Conservation (phyloP, 768 basidiomycete species). For the Porpolomopsis calyptriformis region DNA sequence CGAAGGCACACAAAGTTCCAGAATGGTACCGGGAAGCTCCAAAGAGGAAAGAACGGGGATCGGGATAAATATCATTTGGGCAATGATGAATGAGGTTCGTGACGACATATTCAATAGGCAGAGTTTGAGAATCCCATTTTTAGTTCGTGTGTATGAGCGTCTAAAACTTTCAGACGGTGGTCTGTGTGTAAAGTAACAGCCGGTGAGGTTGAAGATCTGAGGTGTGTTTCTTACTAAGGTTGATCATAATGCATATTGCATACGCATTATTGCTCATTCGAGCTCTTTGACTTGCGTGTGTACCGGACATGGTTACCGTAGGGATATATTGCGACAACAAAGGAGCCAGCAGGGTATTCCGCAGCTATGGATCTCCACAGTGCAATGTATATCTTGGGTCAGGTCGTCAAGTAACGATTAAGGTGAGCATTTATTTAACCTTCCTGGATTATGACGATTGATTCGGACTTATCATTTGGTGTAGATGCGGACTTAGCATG, state of each 20-base stretch:
- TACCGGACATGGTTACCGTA: no score
- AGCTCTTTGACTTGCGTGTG: no score
- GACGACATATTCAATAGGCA: neutral
- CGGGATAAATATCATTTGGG: neutral
- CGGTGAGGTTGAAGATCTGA: no score
- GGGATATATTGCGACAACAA: no score
- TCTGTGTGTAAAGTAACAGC: no score
- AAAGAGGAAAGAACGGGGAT: constrained; percentile 30
- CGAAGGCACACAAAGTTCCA: constrained; percentile 61
- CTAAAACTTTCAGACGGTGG: no score
- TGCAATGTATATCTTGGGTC: no score
- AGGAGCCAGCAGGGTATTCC: no score
- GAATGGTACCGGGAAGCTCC: constrained; percentile 69
- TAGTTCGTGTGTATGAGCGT: neutral
- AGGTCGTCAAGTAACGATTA: neutral
- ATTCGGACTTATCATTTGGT: neutral
- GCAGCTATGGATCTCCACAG: no score
- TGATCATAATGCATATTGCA: no score
- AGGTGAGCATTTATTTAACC: neutral
- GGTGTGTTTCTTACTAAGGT: no score
- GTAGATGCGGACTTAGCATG: neutral
- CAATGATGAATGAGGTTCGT: neutral
- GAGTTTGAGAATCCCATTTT: neutral
- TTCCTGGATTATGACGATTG: neutral
- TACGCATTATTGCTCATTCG: no score